Percentiles rank a stretch among this genome's conserved stretches.
Evolutionary conservation across 352 stramenopile genomes (phyloP).

Genomic region (Pythium sukuiense): DNA sequence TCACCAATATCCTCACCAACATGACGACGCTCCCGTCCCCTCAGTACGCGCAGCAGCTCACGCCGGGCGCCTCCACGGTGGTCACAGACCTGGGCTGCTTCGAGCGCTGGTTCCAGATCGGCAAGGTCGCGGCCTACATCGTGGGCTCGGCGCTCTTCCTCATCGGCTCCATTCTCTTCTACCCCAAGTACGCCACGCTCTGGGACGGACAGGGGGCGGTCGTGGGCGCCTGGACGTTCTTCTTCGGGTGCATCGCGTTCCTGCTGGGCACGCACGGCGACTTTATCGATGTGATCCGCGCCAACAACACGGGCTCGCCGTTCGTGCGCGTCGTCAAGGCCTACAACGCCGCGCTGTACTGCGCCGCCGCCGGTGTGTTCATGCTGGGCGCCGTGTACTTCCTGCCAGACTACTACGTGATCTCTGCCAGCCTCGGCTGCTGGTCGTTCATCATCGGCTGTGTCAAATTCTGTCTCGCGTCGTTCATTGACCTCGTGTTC

Average conservation of each 20-base stretch:
- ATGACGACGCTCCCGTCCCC: slow-evolving; percentile 22
- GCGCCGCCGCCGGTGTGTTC: slow-evolving; percentile 70
- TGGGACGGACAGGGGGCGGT: slow-evolving; percentile 60
- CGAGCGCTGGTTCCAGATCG: slow-evolving; percentile 56
- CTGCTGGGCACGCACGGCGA: slow-evolving; percentile 66
- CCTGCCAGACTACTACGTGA: slow-evolving; percentile 69
- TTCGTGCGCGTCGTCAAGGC: slow-evolving; percentile 55
- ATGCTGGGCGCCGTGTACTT: slow-evolving; percentile 81
- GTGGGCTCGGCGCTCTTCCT: slow-evolving; percentile 73
- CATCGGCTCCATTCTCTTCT: slow-evolving; percentile 79
- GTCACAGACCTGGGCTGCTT: slow-evolving; percentile 26
- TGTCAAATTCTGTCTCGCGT: slow-evolving; percentile 59
- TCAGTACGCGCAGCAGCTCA: slow-evolving; percentile 31
- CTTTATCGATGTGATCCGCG: slow-evolving; percentile 65
- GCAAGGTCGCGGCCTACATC: slow-evolving; percentile 54
- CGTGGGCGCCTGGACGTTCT: slow-evolving; percentile 67
- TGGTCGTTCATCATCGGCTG: slow-evolving; percentile 75
- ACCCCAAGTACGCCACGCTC: slow-evolving; percentile 65
- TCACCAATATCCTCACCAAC: neutral
- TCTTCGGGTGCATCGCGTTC: slow-evolving; percentile 75
- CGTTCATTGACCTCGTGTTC: slow-evolving; percentile 66
- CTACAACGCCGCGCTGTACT: slow-evolving; percentile 63
- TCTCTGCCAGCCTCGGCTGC: slow-evolving; percentile 63
- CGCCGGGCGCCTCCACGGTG: slow-evolving; percentile 23
- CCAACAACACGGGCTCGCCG: slow-evolving; percentile 47